Evolutionary conservation across 169 alveolate species (phyloP).

Genomic region (Babesia sp.): DNA sequence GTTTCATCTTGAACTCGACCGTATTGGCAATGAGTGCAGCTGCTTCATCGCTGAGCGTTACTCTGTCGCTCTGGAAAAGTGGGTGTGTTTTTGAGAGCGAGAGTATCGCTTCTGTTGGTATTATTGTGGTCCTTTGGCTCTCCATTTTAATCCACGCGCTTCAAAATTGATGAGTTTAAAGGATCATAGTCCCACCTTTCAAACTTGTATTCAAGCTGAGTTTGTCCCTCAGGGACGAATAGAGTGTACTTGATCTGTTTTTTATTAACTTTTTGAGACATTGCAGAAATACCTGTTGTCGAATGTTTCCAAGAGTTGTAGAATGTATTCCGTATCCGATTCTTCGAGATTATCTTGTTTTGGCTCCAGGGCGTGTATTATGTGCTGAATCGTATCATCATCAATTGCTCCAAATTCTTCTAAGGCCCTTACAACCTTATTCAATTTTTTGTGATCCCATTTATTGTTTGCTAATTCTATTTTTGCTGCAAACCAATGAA

Average conservation of each 20-base stretch:
- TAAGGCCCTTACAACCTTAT: background rate
- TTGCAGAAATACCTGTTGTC: background rate
- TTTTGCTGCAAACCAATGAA: constrained; percentile 4
- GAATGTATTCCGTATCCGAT: background rate
- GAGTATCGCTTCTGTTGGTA: constrained; percentile 44
- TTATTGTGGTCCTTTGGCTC: constrained; percentile 17
- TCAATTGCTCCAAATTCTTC: background rate
- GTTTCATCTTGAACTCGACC: constrained; percentile 62
- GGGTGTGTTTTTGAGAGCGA: constrained; percentile 66
- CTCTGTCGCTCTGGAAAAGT: constrained; percentile 59
- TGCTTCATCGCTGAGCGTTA: constrained; percentile 48
- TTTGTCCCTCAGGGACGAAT: constrained; percentile 20
- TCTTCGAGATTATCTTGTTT: constrained; percentile 3
- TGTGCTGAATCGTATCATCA: background rate
- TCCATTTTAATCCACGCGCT: constrained; percentile 37
- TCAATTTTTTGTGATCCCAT: constrained; percentile 7
- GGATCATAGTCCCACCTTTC: background rate
- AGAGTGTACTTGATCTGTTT: constrained; percentile 3
- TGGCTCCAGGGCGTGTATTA: constrained; percentile 25
- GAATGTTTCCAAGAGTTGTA: constrained; percentile 3
- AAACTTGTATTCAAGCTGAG: background rate
- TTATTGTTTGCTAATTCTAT: background rate
- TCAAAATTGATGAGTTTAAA: background rate
- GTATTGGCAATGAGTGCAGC: constrained; percentile 66
- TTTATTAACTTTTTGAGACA: background rate